phyloP scores from a whole-genome alignment of 768 basidiomycete species.

The Pleurotus sapidus region DNA sequence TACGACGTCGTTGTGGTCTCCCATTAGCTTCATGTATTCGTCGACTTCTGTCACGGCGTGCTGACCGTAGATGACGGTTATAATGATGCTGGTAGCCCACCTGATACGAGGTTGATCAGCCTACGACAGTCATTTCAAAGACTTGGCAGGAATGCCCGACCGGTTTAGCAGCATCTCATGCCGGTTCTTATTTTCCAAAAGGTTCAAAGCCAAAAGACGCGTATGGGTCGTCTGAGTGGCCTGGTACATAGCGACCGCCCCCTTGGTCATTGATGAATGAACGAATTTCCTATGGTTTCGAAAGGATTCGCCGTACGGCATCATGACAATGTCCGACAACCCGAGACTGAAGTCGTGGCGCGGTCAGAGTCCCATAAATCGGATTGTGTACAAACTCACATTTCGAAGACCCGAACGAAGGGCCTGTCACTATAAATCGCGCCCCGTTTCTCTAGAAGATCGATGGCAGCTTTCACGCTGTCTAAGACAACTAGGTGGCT shows the following conservation, averaged over 20 bases:
- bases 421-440: constrained; percentile 39
- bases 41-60: constrained; percentile 26
- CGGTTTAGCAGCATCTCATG: too few relatives aligned
- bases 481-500: constrained; percentile 49
- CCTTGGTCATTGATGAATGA: constrained; percentile 44
- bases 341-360: not conserved
- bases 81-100: too few relatives aligned
- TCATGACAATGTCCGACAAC: not conserved
- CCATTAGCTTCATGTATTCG: constrained; percentile 6
- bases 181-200: constrained; percentile 22
- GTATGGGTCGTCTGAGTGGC: constrained; percentile 41
- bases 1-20: not conserved
- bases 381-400: not conserved
- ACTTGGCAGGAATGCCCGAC: too few relatives aligned
- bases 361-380: too few relatives aligned
- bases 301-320: constrained; percentile 37
- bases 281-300: constrained; percentile 51
- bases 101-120: too few relatives aligned
- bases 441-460: constrained; percentile 37
- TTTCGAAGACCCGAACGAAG: not conserved
- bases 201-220: constrained; percentile 34
- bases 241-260: constrained; percentile 30
- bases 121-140: too few relatives aligned
- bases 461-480: constrained; percentile 20
- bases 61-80: too few relatives aligned